Evolutionary conservation across 352 stramenopile genomes (phyloP).

Genomic region (Globisporangium parvum): DNA sequence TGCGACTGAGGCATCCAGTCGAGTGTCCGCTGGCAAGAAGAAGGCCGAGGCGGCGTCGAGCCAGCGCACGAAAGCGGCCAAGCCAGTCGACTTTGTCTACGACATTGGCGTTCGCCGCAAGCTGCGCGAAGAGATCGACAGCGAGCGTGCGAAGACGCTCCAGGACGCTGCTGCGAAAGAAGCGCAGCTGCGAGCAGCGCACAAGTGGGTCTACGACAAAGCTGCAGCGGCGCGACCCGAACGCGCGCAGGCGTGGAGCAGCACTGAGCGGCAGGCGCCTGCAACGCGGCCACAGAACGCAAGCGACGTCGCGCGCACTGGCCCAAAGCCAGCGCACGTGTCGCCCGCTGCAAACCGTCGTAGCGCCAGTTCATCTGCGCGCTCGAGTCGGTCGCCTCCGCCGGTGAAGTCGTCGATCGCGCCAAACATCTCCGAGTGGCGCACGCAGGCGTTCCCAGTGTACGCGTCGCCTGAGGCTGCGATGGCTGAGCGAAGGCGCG

Average conservation of each 20-base stretch:
- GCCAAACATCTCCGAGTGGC: constrained; percentile 34
- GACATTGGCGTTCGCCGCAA: constrained; percentile 43
- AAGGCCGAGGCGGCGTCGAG: no score
- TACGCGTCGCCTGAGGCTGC: constrained; percentile 5
- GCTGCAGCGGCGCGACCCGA: background rate
- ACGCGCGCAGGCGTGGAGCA: constrained; percentile 22
- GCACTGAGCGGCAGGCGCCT: background rate
- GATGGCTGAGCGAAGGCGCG: background rate
- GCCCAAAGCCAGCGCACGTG: background rate
- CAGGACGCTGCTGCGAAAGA: constrained; percentile 29
- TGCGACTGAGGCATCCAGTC: no score
- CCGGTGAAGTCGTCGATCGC: constrained; percentile 26
- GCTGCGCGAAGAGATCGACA: constrained; percentile 55
- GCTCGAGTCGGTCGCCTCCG: constrained; percentile 4
- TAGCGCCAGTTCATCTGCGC: constrained; percentile 1
- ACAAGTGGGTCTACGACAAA: constrained; percentile 35
- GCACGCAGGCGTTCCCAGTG: constrained; percentile 22
- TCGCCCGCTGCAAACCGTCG: constrained; percentile 6
- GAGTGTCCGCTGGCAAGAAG: no score
- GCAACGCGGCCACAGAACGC: background rate
- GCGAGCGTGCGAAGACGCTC: constrained; percentile 28
- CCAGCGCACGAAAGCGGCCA: background rate
- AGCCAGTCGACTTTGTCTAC: constrained; percentile 66
- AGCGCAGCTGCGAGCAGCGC: constrained; percentile 26
- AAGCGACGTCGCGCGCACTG: background rate